Percentiles rank a stretch among this genome's conserved stretches.
These are phyloP conservation scores for Dichotomopilus funicola DNA, from an alignment of 2,329 filamentous ascomycete genomes.

Conservation along the genomic window DNA sequence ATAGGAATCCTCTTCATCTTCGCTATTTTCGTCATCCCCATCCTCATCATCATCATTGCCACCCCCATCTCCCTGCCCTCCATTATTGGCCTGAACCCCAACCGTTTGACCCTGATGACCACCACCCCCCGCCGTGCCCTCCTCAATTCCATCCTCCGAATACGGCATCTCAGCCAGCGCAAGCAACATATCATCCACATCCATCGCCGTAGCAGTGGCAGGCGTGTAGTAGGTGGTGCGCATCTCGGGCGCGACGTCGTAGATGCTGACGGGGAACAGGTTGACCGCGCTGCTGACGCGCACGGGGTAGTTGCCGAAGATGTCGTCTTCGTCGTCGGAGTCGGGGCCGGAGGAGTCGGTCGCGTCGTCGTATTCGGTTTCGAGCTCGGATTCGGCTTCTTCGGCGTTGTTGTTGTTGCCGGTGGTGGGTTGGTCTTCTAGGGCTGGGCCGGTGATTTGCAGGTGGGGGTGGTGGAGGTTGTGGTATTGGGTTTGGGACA, in stretches of 20 bases:
- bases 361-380: not conserved
- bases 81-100: too few relatives aligned
- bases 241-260: not conserved
- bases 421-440: not conserved
- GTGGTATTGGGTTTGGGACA: not conserved
- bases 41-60: not conserved
- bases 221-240: not conserved
- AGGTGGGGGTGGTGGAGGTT: not conserved
- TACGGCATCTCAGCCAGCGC: constrained; percentile 10
- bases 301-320: not conserved
- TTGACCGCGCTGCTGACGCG: not conserved
- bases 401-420: not conserved
- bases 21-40: not conserved
- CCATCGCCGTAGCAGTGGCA: not conserved
- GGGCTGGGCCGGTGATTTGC: not conserved
- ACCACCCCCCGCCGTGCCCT: not conserved
- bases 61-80: too few relatives aligned
- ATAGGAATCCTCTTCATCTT: not conserved
- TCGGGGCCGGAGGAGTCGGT: not conserved
- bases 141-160: not conserved
- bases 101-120: not conserved
- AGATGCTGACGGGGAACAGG: not conserved
- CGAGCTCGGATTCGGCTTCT: not conserved
- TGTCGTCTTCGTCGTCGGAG: not conserved
- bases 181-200: constrained; percentile 5